Evolutionary conservation across 1,284 basidiomycete genomes (phyloP), one percentile per base, ranked within the genome.

Genomic region (Ganoderma sp.): DNA sequence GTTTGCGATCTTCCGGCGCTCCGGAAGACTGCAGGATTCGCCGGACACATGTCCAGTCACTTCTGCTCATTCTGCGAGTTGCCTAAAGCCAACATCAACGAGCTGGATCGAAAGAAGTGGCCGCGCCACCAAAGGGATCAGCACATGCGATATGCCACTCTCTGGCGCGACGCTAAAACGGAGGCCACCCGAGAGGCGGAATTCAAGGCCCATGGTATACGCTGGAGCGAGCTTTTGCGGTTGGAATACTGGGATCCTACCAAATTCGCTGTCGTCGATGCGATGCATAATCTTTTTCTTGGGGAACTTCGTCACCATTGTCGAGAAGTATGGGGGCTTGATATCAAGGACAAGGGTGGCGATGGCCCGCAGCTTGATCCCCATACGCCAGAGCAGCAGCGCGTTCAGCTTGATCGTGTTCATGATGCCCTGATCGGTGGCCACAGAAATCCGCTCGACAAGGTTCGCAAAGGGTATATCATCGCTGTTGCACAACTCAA

Each of bases 171-270:
- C 63, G 77, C 78, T 0, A 10, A 32, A 7, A 76, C 71, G 0
- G 64, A 72, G 37, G 41, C 42, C 41, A 70, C 71, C 22, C 69
- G 73, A 22, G 63, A 78, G 9, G 48, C 43, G 7, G 65, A 78
- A 12, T 77, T 77, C 63, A 68, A 76, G 42, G 32, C 67, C 10
- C 41, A 78, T 56, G 78, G 80, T 1, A 70, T 83, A 1, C 74
- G 77, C 0, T 84, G 79, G 79, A 78, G 78, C 5, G 73, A 77
- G 50, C 72, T 84, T 2, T 77, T 78, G 66, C 61, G 69, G 9
- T 74, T 83, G 5, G 73, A 74, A 2, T 84, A 83, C 63, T 83
- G 79, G 79, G 75, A 83, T 70, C 81, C 79, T 1, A 70, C 77
- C 3, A 22, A 32, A 14, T 63, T 52, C 59, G 12, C 76, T 76